Evolutionary conservation across 139 green algal species (phyloP).

Genomic region (Diplosphaera chodatii): DNA sequence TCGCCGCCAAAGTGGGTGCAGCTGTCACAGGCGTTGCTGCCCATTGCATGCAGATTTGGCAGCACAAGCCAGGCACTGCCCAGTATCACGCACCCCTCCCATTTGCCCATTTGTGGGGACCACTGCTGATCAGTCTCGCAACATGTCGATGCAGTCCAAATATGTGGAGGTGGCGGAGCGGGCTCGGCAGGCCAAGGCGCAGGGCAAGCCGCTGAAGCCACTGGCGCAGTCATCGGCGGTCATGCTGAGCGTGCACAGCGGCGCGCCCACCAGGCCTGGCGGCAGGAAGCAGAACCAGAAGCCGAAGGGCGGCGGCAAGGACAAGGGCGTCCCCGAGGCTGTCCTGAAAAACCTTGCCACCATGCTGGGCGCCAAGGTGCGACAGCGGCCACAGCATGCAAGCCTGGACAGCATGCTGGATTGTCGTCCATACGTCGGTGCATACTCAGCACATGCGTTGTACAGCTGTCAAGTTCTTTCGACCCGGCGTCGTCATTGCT

Average conservation of each 20-base stretch:
- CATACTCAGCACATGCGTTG: too few relatives aligned
- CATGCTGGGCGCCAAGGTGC: conserved; percentile 15
- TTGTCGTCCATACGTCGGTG: too few relatives aligned
- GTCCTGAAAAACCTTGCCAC: conserved; percentile 8
- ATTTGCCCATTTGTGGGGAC: too few relatives aligned
- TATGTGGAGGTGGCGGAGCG: conserved; percentile 20
- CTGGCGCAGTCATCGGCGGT: conserved; percentile 1
- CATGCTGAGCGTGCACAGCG: conserved; percentile 9
- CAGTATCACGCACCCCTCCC: too few relatives aligned
- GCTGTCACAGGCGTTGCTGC: too few relatives aligned
- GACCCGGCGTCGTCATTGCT: too few relatives aligned
- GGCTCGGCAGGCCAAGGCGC: conserved; percentile 4
- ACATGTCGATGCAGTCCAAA: conserved; percentile 3
- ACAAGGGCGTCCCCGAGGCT: conserved; percentile 1
- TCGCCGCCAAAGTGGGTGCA: conserved; percentile 18
- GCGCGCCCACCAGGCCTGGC: conserved; percentile 4
- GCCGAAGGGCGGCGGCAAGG: background rate
- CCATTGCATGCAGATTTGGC: too few relatives aligned
- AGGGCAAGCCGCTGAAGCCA: conserved; percentile 7
- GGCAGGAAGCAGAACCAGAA: too few relatives aligned
- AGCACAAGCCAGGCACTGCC: too few relatives aligned
- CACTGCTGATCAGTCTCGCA: background rate
- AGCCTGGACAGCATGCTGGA: too few relatives aligned
- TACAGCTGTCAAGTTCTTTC: too few relatives aligned
- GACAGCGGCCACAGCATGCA: too few relatives aligned